Evolutionary conservation across 2,329 filamentous ascomycete species (phyloP).

Genomic region (Xylaria digitata): DNA sequence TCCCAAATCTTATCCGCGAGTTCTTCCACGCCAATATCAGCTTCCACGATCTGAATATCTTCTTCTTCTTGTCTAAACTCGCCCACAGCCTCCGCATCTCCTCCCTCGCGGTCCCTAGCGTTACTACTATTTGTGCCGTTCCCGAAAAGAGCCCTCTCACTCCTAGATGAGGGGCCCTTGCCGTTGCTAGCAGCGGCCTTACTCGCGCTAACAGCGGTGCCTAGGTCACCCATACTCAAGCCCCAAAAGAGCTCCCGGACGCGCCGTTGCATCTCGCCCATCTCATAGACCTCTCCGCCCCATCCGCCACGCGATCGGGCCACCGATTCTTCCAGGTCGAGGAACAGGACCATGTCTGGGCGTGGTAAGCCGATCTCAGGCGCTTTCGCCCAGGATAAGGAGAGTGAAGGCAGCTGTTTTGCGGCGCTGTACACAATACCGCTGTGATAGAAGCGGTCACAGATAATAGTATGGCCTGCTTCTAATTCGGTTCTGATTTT

Average conservation of each 20-base stretch:
- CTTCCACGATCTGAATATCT: slow-evolving; percentile 66
- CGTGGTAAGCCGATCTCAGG: slow-evolving; percentile 88
- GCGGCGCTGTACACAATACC: slow-evolving; percentile 94
- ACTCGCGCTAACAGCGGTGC: slow-evolving; percentile 43
- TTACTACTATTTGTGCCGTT: slow-evolving; percentile 35
- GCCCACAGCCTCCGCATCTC: slow-evolving; percentile 35
- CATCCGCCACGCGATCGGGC: slow-evolving; percentile 85
- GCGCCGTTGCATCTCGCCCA: slow-evolving; percentile 80
- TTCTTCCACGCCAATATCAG: slow-evolving; percentile 65
- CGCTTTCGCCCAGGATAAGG: slow-evolving; percentile 81
- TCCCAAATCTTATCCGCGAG: slow-evolving; percentile 68
- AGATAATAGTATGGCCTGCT: slow-evolving; percentile 78
- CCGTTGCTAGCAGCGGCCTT: slow-evolving; percentile 20
- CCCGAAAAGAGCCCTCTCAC: slow-evolving; percentile 25
- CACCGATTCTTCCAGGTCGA: slow-evolving; percentile 80
- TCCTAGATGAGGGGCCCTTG: slow-evolving; percentile 28
- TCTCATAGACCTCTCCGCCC: slow-evolving; percentile 90
- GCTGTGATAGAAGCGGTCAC: slow-evolving; percentile 95
- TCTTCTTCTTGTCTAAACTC: slow-evolving; percentile 62
- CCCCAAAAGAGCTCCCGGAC: slow-evolving; percentile 80
- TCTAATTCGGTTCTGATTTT: slow-evolving; percentile 66
- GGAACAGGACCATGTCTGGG: slow-evolving; percentile 87
- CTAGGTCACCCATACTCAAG: slow-evolving; percentile 60
- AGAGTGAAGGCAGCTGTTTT: slow-evolving; percentile 77
- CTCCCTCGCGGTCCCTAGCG: slow-evolving; percentile 28